Conservation (phyloP, 2,329 filamentous ascomycete species). For the Colletotrichum endophyticum region DNA sequence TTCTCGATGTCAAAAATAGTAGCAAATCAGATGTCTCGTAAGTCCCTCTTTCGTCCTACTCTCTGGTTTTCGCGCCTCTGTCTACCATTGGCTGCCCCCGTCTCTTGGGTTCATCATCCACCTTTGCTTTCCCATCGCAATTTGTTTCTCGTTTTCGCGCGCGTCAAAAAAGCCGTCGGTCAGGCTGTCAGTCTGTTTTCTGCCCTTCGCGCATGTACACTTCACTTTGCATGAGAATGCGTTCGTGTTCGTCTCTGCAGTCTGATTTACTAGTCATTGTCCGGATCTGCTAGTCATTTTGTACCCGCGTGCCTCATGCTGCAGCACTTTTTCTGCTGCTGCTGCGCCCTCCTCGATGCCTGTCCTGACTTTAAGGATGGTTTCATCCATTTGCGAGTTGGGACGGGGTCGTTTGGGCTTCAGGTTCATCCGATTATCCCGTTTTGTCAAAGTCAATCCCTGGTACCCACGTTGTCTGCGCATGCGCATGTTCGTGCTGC, state of each 20-base stretch:
- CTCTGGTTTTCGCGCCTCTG: background rate
- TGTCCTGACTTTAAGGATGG: background rate
- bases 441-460: background rate
- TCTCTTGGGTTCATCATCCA: background rate
- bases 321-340: background rate
- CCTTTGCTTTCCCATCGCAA: background rate
- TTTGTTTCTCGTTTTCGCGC: background rate
- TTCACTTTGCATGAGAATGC: background rate
- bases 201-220: background rate
- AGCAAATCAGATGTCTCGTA: slow-evolving; percentile 26
- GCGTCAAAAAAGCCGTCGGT: background rate
- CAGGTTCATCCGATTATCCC: slow-evolving; percentile 2
- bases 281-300: background rate
- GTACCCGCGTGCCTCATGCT: background rate
- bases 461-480: background rate
- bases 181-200: background rate
- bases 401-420: background rate
- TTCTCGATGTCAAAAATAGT: slow-evolving; percentile 23
- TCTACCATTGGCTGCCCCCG: background rate
- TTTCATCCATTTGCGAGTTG: background rate
- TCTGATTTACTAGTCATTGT: background rate
- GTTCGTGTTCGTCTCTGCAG: background rate
- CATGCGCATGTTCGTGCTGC: background rate
- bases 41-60: slow-evolving; percentile 16
- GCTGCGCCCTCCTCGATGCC: background rate